phyloP scores from a whole-genome alignment of 768 basidiomycete species.

The Hericium alpestre region DNA sequence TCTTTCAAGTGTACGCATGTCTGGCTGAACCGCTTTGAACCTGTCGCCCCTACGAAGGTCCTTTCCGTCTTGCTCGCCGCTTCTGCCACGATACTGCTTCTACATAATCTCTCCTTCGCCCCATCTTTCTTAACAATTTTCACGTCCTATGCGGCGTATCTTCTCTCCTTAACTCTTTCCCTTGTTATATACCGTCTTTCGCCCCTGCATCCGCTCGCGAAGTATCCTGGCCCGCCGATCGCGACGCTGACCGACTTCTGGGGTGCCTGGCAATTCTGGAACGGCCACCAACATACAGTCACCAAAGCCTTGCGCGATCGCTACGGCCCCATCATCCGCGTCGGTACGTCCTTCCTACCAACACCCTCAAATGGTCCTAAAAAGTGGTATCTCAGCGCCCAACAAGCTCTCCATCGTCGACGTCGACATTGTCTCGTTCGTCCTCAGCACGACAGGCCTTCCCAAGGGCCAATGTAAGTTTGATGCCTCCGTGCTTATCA shows the following conservation, averaged over 20 bases:
- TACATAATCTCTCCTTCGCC: too few species aligned
- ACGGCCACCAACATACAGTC: conserved; percentile 30
- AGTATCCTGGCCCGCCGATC: conserved; percentile 14
- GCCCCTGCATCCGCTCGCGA: conserved; percentile 17
- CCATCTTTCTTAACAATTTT: too few species aligned
- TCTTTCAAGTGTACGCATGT: too few species aligned
- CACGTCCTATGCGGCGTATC: neutral
- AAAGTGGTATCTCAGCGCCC: conserved; percentile 32
- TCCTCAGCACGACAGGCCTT: conserved; percentile 41
- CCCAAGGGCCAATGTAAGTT: conserved; percentile 49
- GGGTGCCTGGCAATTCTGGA: neutral
- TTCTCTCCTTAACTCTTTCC: neutral
- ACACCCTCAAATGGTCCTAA: too few species aligned
- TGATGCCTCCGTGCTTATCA: neutral
- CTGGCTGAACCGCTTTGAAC: too few species aligned
- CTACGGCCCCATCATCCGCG: conserved; percentile 48
- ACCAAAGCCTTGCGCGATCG: conserved; percentile 37
- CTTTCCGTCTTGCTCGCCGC: too few species aligned
- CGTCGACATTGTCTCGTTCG: conserved; percentile 29
- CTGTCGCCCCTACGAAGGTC: too few species aligned
- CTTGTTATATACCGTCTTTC: conserved; percentile 14
- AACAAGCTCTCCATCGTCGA: conserved; percentile 48
- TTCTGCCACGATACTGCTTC: too few species aligned
- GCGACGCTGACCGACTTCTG: conserved; percentile 10
- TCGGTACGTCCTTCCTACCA: conserved; percentile 29